Evolutionary conservation across 495 filamentous ascomycete species (phyloP).

Genomic region (Parachaetomium inaequale): DNA sequence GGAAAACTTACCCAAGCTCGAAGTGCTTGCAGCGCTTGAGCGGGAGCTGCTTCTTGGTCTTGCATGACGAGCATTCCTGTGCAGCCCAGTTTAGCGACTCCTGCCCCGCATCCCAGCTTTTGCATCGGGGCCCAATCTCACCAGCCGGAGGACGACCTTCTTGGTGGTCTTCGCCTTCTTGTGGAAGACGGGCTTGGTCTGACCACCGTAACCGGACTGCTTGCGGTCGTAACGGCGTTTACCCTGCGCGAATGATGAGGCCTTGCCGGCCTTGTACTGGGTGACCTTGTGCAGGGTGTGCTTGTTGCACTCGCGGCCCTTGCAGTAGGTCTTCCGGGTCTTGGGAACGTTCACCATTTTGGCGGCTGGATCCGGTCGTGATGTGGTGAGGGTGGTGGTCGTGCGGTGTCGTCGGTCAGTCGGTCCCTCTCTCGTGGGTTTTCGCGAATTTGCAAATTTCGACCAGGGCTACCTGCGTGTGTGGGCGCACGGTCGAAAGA

Average conservation of each 20-base stretch:
- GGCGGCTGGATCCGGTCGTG: slow-evolving; percentile 32
- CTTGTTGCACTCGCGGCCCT: slow-evolving; percentile 90
- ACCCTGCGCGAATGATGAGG: slow-evolving; percentile 92
- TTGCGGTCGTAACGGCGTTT: slow-evolving; percentile 99
- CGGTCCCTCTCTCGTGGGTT: slow-evolving; percentile 21
- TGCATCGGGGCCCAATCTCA: slow-evolving; percentile 18
- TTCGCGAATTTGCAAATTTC: slow-evolving; percentile 36
- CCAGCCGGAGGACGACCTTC: slow-evolving; percentile 95
- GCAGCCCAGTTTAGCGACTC: slow-evolving; percentile 33
- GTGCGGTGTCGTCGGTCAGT: slow-evolving; percentile 27
- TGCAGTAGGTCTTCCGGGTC: slow-evolving; percentile 66
- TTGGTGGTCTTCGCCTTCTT: slow-evolving; percentile 99
- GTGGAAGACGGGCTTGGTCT: slow-evolving; percentile 99
- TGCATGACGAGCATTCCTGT: slow-evolving; percentile 93
- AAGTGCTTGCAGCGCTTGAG: slow-evolving; percentile 99
- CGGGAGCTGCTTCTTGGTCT: slow-evolving; percentile 96
- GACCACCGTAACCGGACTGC: slow-evolving; percentile 99
- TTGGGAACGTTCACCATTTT: slow-evolving; percentile 46
- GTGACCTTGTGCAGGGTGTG: slow-evolving; percentile 93
- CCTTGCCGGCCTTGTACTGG: slow-evolving; percentile 85
- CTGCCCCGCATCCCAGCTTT: slow-evolving; percentile 9
- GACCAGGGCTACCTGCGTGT: slow-evolving; percentile 28
- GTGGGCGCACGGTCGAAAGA: slow-evolving; percentile 30
- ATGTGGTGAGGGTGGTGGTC: slow-evolving; percentile 28
- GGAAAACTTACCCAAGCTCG: slow-evolving; percentile 82